A percentile compares a stretch with the other conserved stretches of the same genome.
These are phyloP conservation scores for Sarcodon sp. DNA, from an alignment of 768 basidiomycete species.

Conservation along the genomic window DNA sequence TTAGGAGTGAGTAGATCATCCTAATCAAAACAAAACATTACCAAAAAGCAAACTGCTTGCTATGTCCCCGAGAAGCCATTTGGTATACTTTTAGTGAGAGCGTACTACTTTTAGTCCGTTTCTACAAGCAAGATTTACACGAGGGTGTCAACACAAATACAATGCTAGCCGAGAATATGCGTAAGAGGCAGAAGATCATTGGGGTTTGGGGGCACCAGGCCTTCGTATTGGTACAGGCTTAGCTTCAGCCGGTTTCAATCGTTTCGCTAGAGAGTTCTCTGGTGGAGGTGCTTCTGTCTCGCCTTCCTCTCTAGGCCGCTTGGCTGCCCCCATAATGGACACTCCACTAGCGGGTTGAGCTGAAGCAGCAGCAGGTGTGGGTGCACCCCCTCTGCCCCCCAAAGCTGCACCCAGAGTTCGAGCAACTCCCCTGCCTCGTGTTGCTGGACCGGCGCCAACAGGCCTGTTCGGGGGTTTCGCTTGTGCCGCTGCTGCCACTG, in stretches of 20 bases:
- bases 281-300: slow-evolving; percentile 10
- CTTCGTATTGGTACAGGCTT: slow-evolving; percentile 15
- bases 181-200: background rate
- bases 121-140: too few relatives aligned
- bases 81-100: too few relatives aligned
- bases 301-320: slow-evolving; percentile 51
- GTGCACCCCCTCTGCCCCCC: slow-evolving; percentile 18
- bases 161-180: background rate
- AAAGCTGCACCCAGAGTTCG: slow-evolving; percentile 7
- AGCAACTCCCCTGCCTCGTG: slow-evolving; percentile 14
- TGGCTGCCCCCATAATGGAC: slow-evolving; percentile 57
- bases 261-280: slow-evolving; percentile 54
- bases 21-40: too few relatives aligned
- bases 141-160: too few relatives aligned
- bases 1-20: too few relatives aligned
- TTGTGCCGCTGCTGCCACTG: slow-evolving; percentile 11
- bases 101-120: too few relatives aligned
- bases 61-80: too few relatives aligned
- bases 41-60: too few relatives aligned
- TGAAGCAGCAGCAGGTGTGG: slow-evolving; percentile 13
- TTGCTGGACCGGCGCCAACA: slow-evolving; percentile 12
- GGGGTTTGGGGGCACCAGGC: background rate
- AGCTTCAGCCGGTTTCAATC: slow-evolving; percentile 43
- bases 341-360: slow-evolving; percentile 26
- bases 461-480: slow-evolving; percentile 19